Evolutionary conservation across 2,329 filamentous ascomycete species (phyloP), one percentile per base, ranked within the genome.

Genomic region (Epichloe scottii): DNA sequence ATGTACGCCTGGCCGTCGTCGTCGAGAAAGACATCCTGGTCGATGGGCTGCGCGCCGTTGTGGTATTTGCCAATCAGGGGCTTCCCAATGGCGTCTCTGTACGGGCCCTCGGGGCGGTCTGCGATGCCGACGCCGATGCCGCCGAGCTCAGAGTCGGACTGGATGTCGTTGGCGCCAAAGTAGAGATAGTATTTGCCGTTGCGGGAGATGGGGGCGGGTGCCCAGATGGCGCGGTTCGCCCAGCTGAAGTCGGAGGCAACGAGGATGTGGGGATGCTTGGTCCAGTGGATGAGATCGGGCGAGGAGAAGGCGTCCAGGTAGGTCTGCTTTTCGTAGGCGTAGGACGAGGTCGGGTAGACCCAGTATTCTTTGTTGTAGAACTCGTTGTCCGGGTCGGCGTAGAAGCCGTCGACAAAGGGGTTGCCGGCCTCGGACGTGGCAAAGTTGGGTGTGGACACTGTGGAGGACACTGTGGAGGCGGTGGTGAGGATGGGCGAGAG

Each of bases 281-380:
- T 73, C 74, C 73, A 77, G 49, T 69, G 62, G 40, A 75, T 59
- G 44, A 77, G 61, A 53, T 77, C 73, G 0, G 64, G 62, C 12
- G 71, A 75, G 2, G 72, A 75, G 60, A 76, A 76, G 50, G 72
- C 72, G 54, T 76, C 73, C 43, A 76, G 66, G 56, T 71, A 74
- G 0, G 70, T 75, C 59, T 77, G 73, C 35, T 70, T 46, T 14
- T 71, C 67, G 55, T 75, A 76, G 15, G 59, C 56, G 21, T 62
- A 62, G 2, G 72, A 75, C 4, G 67, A 64, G 2, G 73, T 76
- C 5, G 73, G 71, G 56, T 68, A 77, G 23, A 76, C 68, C 71
- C 71, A 76, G 60, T 72, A 75, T 39, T 66, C 56, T 30, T 60
- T 61, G 15, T 70, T 59, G 61, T 73, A 76, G 59, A 71, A 68